Percentiles rank a stretch among this genome's conserved stretches.
phyloP scores from a whole-genome alignment of 208 protist genomes.

The Wallacemonas collosoma region DNA sequence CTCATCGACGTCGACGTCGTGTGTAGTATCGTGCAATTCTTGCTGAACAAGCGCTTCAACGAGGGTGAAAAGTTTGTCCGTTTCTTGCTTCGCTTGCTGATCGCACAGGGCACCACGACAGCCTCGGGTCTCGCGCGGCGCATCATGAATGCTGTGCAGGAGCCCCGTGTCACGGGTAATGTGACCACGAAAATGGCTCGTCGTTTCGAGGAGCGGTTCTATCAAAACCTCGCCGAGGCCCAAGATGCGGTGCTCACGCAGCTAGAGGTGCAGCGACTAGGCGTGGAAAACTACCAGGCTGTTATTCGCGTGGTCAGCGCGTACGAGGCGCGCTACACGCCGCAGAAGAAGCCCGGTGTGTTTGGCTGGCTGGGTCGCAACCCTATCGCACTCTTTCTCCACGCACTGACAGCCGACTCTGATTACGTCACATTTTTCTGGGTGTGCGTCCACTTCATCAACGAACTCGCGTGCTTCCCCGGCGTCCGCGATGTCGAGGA shows the following conservation, averaged over 20 bases:
- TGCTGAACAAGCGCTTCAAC: slow-evolving; percentile 52
- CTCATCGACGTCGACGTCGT: slow-evolving; percentile 75
- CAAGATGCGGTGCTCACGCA: slow-evolving; percentile 81
- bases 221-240: slow-evolving; percentile 55
- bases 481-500: slow-evolving; percentile 65
- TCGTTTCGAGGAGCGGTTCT: slow-evolving; percentile 67
- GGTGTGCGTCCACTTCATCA: slow-evolving; percentile 84
- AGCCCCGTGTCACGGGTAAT: slow-evolving; percentile 64
- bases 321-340: slow-evolving; percentile 68
- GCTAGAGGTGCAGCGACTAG: slow-evolving; percentile 66
- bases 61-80: slow-evolving; percentile 76
- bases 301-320: slow-evolving; percentile 71
- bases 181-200: slow-evolving; percentile 37
- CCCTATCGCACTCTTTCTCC: slow-evolving; percentile 71
- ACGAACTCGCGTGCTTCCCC: slow-evolving; percentile 70
- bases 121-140: slow-evolving; percentile 40
- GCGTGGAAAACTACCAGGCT: slow-evolving; percentile 56
- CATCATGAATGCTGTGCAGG: slow-evolving; percentile 70
- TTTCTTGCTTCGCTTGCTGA: slow-evolving; percentile 58
- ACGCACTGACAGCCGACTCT: slow-evolving; percentile 78
- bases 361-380: slow-evolving; percentile 81
- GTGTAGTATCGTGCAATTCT: slow-evolving; percentile 52
- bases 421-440: slow-evolving; percentile 91
- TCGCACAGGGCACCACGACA: slow-evolving; percentile 27
- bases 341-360: slow-evolving; percentile 68